These are phyloP conservation scores for Papiliotrema laurentii DNA, from an alignment of 1,284 basidiomycete species.

Conservation along the genomic window DNA sequence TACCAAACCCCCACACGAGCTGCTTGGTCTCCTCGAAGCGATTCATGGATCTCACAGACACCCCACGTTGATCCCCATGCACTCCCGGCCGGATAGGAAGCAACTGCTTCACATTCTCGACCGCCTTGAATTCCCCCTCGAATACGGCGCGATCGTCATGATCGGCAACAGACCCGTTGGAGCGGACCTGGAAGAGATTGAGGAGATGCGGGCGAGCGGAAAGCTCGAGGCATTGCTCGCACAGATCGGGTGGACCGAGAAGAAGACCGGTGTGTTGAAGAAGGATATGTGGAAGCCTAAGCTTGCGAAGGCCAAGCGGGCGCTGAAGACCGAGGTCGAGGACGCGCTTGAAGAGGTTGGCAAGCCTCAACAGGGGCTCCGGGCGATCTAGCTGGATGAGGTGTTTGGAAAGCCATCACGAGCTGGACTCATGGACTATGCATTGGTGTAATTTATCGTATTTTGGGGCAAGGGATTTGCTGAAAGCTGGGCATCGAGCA, in stretches of 20 bases:
- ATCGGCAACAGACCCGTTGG: conserved; percentile 29
- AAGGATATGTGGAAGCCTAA: conserved; percentile 6
- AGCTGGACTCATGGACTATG: neutral
- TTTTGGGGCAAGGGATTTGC: no score
- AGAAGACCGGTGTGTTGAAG: neutral
- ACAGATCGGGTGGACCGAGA: conserved; percentile 19
- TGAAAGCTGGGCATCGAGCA: no score
- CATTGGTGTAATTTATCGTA: no score
- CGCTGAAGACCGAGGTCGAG: conserved; percentile 2
- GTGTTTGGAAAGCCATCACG: no score
- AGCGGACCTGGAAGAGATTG: conserved; percentile 22
- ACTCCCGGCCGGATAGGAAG: conserved; percentile 20
- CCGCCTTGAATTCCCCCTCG: conserved; percentile 24
- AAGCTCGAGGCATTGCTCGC: conserved; percentile 18
- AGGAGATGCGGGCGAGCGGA: conserved; percentile 22
- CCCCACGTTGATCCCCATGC: conserved; percentile 21
- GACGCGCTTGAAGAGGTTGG: conserved; percentile 1
- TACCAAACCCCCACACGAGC: conserved; percentile 20
- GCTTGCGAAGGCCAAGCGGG: neutral
- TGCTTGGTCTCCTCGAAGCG: conserved; percentile 22
- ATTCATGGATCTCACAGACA: conserved; percentile 26
- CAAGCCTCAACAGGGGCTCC: neutral
- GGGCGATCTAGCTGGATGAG: neutral
- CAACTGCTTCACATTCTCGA: conserved; percentile 19
- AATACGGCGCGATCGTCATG: conserved; percentile 24